phyloP scores from a whole-genome alignment of 1,284 basidiomycete genomes.

The Athelia psychrophila region DNA sequence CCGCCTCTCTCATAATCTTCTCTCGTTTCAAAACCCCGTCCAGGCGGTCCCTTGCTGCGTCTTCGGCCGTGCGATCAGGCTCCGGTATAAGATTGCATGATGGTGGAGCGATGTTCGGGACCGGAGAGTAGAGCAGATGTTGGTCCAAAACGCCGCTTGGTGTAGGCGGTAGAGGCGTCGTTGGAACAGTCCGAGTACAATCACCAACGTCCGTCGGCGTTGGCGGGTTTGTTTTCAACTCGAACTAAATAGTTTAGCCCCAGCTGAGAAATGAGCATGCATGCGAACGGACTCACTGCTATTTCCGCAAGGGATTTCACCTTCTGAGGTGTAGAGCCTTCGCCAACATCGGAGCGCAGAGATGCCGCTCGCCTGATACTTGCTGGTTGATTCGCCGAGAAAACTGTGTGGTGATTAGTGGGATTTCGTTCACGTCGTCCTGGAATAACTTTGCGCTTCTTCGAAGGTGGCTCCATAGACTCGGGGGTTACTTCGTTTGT shows the following conservation, averaged over 20 bases:
- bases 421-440: too few relatives aligned
- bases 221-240: background rate
- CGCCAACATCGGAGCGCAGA: background rate
- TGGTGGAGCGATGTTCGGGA: conserved; percentile 58
- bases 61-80: conserved; percentile 34
- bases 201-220: background rate
- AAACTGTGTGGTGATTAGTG: background rate
- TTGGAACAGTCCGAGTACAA: background rate
- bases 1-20: conserved; percentile 25
- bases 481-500: background rate
- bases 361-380: background rate
- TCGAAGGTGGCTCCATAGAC: background rate
- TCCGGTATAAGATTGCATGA: conserved; percentile 24
- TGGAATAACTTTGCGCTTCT: background rate
- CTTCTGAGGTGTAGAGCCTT: background rate
- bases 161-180: background rate
- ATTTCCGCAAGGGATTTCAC: background rate
- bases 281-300: background rate
- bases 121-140: conserved; percentile 3
- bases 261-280: background rate
- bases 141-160: background rate
- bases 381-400: background rate
- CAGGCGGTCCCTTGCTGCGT: conserved; percentile 41
- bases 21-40: conserved; percentile 40
- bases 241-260: background rate